Conservation (phyloP, 2,329 filamentous ascomycete species). For the Thelonectria rubi region DNA sequence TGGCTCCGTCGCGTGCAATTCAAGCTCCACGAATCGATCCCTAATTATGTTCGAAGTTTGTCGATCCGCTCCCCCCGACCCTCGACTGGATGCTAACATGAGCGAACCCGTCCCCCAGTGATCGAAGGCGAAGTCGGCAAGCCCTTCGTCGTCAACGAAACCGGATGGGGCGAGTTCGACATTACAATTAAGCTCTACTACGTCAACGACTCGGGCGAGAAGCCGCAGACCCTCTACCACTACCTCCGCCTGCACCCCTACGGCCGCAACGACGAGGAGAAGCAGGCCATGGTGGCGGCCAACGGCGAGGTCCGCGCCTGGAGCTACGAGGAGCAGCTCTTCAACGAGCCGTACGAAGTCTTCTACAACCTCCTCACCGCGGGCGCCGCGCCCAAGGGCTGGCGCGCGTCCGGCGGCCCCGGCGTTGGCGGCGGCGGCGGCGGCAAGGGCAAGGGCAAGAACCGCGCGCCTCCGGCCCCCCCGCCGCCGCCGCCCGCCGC, state of each 20-base stretch:
- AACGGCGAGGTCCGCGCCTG: slow-evolving; percentile 77
- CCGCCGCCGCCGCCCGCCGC: slow-evolving; percentile 50
- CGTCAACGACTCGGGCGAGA: slow-evolving; percentile 85
- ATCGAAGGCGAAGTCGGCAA: slow-evolving; percentile 75
- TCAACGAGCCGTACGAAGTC: slow-evolving; percentile 94
- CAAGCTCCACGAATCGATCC: slow-evolving; percentile 96
- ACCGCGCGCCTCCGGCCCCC: slow-evolving; percentile 50
- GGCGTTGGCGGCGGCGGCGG: slow-evolving; percentile 47
- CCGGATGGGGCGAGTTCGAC: slow-evolving; percentile 98
- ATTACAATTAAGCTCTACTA: slow-evolving; percentile 97
- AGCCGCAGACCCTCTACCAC: slow-evolving; percentile 95
- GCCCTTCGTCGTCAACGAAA: slow-evolving; percentile 86
- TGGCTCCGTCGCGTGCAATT: slow-evolving; percentile 98
- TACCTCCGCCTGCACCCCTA: slow-evolving; percentile 92
- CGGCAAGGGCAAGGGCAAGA: slow-evolving; percentile 63
- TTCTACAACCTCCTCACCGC: slow-evolving; percentile 89
- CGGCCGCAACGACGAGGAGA: slow-evolving; percentile 80
- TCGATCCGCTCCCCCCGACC: slow-evolving; percentile 20
- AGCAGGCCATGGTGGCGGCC: slow-evolving; percentile 64
- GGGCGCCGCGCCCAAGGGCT: slow-evolving; percentile 67
- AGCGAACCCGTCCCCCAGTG: slow-evolving; percentile 54
- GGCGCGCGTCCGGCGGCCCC: slow-evolving; percentile 23
- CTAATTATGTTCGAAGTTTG: slow-evolving; percentile 83
- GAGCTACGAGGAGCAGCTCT: slow-evolving; percentile 92
- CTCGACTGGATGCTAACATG: slow-evolving; percentile 28